Evolutionary conservation across 2,329 filamentous ascomycete genomes (phyloP), one percentile per base, ranked within the genome.

Genomic region (Diaporthe longicolla): DNA sequence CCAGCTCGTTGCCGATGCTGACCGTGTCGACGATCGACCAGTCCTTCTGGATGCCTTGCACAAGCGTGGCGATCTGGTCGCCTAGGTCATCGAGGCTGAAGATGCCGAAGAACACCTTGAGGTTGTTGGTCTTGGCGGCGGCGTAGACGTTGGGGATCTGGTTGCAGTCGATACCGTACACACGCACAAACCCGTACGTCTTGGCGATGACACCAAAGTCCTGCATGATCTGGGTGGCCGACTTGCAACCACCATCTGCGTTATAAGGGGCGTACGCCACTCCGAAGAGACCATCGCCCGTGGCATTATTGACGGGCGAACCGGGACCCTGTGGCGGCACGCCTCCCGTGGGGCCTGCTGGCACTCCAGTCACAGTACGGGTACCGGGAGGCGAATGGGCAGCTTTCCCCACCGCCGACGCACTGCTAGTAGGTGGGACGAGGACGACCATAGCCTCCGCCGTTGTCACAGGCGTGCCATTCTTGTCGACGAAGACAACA

Each of bases 161-260:
- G 79, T 94, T 85, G 82, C 95, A 97, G 82, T 95, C 94, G 73
- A 91, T 90, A 70, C 94, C 95, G 80, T 97, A 97, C 79, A 94
- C 89, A 68, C 95, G 93, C 71, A 97, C 85, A 48, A 91, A 82
- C 24, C 87, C 86, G 82, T 93, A 95, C 19, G 83, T 82, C 29
- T 83, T 81, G 19, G 84, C 85, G 37, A 90, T 85, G 69, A 83
- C 83, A 21, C 84, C 83, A 77, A 97, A 89, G 79, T 97, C 94
- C 26, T 83, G 80, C 74, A 89, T 85, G 69, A 97, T 87, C 77
- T 94, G 85, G 1, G 85, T 83, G 70, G 87, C 84, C 8, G 88
- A 85, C 82, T 96, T 97, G 88, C 94, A 97, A 72, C 83, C 83
- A 40, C 89, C 85, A 74, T 89, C 86, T 17, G 80, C 81, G 35